Evolutionary conservation across 23 red algal genomes (phyloP).

Genomic region (Gracilaria gracilis): DNA sequence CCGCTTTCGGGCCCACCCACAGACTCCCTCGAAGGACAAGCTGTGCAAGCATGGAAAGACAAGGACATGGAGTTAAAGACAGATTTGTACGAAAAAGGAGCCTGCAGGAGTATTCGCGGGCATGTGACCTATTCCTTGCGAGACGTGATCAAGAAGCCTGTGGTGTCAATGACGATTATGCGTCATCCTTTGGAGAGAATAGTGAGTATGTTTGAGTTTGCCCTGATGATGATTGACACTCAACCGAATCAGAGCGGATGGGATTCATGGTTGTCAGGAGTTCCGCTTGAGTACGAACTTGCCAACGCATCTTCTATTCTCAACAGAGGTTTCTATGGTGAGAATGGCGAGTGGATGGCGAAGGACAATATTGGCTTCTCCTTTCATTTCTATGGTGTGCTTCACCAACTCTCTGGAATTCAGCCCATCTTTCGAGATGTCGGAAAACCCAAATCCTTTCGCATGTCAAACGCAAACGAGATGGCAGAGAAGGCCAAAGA

Average conservation of each 20-base stretch:
- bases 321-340: conserved; percentile 33
- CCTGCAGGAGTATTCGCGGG: conserved; percentile 34
- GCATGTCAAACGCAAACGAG: conserved; percentile 39
- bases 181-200: conserved; percentile 37
- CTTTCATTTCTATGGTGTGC: conserved; percentile 52
- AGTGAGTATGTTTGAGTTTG: conserved; percentile 56
- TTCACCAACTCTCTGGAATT: conserved; percentile 48
- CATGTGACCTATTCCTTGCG: conserved; percentile 38
- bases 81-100: conserved; percentile 21
- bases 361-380: conserved; percentile 30
- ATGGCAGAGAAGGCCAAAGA: conserved; percentile 52
- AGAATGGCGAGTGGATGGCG: conserved; percentile 19
- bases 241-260: conserved; percentile 40
- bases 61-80: conserved; percentile 1
- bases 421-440: conserved; percentile 28
- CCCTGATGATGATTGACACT: conserved; percentile 20
- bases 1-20: neutral
- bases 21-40: conserved; percentile 17
- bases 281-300: conserved; percentile 29
- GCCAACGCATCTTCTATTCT: conserved; percentile 44
- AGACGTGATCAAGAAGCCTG: conserved; percentile 12
- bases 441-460: conserved; percentile 26
- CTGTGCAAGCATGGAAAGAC: conserved; percentile 10
- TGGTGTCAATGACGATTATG: conserved; percentile 40
- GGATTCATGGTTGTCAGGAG: conserved; percentile 44